A percentile compares a stretch with the other conserved stretches of the same genome.
phyloP scores from a whole-genome alignment of 2,329 filamentous ascomycete species.

The Trichoderma sp. region DNA sequence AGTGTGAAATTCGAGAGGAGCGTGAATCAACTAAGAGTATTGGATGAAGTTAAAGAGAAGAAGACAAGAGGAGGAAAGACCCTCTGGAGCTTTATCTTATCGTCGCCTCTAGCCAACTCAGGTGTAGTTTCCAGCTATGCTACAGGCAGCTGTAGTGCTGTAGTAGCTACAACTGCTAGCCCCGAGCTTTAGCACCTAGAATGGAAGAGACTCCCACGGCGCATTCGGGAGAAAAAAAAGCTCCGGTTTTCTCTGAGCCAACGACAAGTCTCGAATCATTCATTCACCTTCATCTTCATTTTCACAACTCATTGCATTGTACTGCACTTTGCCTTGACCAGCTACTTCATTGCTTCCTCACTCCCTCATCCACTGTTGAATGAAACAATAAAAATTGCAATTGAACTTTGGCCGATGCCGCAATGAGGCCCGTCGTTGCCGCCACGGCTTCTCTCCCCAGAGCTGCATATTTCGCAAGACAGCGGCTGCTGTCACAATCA shows the following conservation, averaged over 20 bases:
- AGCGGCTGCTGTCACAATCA: not conserved
- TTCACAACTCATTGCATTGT: not conserved
- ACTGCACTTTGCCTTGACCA: not conserved
- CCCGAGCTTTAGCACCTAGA: not conserved
- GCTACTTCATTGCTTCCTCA: not conserved
- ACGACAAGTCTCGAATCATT: not conserved
- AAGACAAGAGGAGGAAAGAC: not conserved
- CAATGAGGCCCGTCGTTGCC: constrained; percentile 13
- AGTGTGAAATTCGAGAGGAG: not conserved
- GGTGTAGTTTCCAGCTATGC: not conserved
- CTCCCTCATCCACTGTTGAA: not conserved
- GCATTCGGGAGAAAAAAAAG: constrained; percentile 9
- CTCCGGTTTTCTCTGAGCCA: not conserved
- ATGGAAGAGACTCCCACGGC: not conserved
- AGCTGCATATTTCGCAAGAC: not conserved
- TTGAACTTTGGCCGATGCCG: not conserved
- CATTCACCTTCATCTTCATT: not conserved
- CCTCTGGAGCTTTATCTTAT: constrained; percentile 12
- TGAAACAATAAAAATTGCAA: not conserved
- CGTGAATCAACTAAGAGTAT: not conserved
- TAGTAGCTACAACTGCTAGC: not conserved
- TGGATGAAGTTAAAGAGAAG: not conserved
- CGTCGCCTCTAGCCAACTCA: constrained; percentile 6
- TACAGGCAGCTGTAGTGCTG: not conserved
- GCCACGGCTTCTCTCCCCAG: not conserved